Evolutionary conservation across 495 filamentous ascomycete genomes (phyloP).

Genomic region (Talaromyces adpressus): DNA sequence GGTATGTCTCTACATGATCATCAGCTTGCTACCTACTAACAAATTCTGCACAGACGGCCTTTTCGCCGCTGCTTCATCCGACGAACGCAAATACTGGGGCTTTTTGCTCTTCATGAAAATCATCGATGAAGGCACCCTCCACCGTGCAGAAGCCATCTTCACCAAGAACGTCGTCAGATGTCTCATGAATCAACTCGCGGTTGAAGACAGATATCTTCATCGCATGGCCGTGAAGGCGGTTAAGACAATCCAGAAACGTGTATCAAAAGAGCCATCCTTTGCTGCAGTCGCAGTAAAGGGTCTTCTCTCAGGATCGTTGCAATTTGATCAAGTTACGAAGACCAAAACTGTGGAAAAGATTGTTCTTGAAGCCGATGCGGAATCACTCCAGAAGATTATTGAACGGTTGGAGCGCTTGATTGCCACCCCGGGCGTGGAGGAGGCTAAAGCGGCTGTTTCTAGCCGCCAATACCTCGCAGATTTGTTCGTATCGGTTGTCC

Average conservation of each 20-base stretch:
- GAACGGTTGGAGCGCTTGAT: constrained; percentile 35
- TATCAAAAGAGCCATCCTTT: constrained; percentile 54
- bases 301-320: constrained; percentile 63
- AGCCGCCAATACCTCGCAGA: constrained; percentile 42
- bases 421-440: constrained; percentile 26
- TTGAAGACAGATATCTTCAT: constrained; percentile 81
- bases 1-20: constrained; percentile 43
- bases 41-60: constrained; percentile 52
- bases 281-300: constrained; percentile 53
- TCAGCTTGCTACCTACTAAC: constrained; percentile 13
- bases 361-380: constrained; percentile 51
- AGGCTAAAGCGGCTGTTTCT: constrained; percentile 37
- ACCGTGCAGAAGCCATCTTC: constrained; percentile 54
- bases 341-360: constrained; percentile 81
- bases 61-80: constrained; percentile 71
- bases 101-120: constrained; percentile 77
- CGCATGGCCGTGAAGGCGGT: constrained; percentile 66
- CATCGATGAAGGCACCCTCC: constrained; percentile 41
- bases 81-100: constrained; percentile 84
- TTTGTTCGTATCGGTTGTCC: constrained; percentile 37
- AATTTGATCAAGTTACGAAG: constrained; percentile 82
- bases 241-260: constrained; percentile 59
- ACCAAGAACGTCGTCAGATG: constrained; percentile 76
- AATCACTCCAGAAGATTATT: constrained; percentile 35
- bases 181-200: constrained; percentile 78